Percentiles rank a stretch among this genome's conserved stretches.
phyloP scores from a whole-genome alignment of 2,329 filamentous ascomycete genomes.

The Exophiala sp. region DNA sequence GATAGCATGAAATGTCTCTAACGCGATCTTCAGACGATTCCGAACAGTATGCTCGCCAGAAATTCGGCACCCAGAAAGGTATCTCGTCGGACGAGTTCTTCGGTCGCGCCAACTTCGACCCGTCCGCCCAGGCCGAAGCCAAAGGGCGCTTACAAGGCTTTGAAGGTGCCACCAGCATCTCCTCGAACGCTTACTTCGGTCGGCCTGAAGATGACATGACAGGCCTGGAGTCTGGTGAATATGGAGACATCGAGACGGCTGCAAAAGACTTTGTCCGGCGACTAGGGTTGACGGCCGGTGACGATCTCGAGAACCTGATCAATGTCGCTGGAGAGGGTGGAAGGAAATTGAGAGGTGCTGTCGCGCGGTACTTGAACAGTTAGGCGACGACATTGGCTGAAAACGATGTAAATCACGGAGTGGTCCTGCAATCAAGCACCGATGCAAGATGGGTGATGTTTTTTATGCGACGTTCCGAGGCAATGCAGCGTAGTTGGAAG shows the following conservation, averaged over 20 bases:
- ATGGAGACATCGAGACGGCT: conserved; percentile 86
- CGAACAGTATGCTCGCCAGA: conserved; percentile 76
- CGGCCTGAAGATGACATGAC: conserved; percentile 76
- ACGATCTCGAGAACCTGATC: conserved; percentile 89
- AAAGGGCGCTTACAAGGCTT: conserved; percentile 86
- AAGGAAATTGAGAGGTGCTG: conserved; percentile 68
- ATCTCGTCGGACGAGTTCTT: conserved; percentile 99
- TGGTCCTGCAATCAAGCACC: no score
- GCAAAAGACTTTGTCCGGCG: conserved; percentile 95
- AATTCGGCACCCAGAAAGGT: conserved; percentile 89
- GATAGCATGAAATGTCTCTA: conserved; percentile 3
- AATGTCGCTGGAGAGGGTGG: conserved; percentile 82
- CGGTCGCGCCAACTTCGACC: conserved; percentile 81
- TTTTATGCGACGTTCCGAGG: no score
- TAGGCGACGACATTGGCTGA: conserved; percentile 27
- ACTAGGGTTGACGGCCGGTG: conserved; percentile 91
- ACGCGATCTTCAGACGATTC: conserved; percentile 58
- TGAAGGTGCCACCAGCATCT: conserved; percentile 87
- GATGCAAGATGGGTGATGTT: no score
- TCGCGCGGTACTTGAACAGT: conserved; percentile 49
- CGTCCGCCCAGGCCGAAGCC: conserved; percentile 75
- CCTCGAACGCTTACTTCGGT: conserved; percentile 96
- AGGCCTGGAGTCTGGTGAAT: conserved; percentile 61
- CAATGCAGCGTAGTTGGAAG: no score
- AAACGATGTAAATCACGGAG: neutral